Base-by-base conservation (phyloP, 169 alveolate genomes). In the Plasmodium gallinaceum region DNA sequence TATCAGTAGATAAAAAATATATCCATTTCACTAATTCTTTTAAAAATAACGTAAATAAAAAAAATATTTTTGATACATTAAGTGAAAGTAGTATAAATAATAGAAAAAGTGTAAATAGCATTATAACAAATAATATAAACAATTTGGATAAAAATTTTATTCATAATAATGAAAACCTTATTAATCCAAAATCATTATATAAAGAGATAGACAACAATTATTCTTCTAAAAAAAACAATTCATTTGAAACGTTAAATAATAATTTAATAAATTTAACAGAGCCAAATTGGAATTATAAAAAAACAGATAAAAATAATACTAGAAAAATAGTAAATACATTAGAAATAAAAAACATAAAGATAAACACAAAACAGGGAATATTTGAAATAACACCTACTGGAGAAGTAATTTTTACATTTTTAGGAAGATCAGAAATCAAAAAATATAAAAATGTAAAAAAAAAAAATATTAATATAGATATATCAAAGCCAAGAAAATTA, bases 361-460 rank as follows among this genome's bases (percentile, higher is more conserved):
- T 68, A 68, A 66, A 80, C 4, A 80, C 90, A 68, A 80, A 80
- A 58, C 90, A 80, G 37, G 90, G 90, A 5, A 26, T 80, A 51
- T 80, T 80, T 61, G 90, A 80, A 80, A 80, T 80, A 42, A 80
- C 90, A 39, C 12, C 51, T 20, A 62, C 18, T 58, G 90, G 90
- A 22, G 71, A 80, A 66, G 76, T 80, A 8, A 43, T 80, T 24
- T 80, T 80, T 70, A 80, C 90, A 57, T 80, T 80, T 58, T 68
- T 80, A 57, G 90, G 90, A 8, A 66, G 90, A 80, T 80, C 90
- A 52, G 90, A 80, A 80, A 80, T 80, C 20, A 80, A 42, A 57
- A 70, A 66, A 66, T 80, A 80, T 70, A 80, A 80, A 80, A 80
- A 80, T 57, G 90, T 80, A 20, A 66, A 65, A 70, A 80, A 61